Conservation (phyloP, 2,329 filamentous ascomycete species). For the Delphinella strobiligena region DNA sequence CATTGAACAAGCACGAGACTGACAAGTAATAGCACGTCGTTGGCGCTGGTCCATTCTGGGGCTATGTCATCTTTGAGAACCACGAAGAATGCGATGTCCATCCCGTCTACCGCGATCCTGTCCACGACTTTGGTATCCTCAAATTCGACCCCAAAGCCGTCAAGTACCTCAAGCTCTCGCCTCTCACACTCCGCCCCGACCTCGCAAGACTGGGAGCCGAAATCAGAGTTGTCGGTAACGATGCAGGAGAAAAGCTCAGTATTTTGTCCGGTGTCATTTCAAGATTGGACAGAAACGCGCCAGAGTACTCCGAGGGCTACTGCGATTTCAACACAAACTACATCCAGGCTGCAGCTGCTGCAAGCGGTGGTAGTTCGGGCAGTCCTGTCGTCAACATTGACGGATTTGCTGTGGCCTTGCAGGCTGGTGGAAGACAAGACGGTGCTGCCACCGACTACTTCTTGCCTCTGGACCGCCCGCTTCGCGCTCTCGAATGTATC, state of each 20-base stretch:
- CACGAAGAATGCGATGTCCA: conserved; percentile 93
- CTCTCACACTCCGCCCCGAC: conserved; percentile 71
- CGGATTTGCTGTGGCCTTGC: conserved; percentile 80
- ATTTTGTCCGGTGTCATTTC: conserved; percentile 97
- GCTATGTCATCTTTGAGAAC: conserved; percentile 96
- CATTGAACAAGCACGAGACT: neutral
- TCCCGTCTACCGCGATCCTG: conserved; percentile 93
- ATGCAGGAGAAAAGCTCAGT: conserved; percentile 95
- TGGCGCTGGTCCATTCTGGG: conserved; percentile 91
- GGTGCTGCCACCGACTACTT: conserved; percentile 98
- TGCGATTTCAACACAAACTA: conserved; percentile 96
- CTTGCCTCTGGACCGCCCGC: conserved; percentile 78
- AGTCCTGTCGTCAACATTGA: conserved; percentile 95
- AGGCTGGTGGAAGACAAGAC: conserved; percentile 87
- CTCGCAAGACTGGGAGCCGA: conserved; percentile 80
- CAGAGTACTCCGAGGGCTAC: conserved; percentile 95
- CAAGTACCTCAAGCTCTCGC: conserved; percentile 88
- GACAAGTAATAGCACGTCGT: conserved; percentile 58
- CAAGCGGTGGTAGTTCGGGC: conserved; percentile 94
- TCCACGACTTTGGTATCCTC: conserved; percentile 96
- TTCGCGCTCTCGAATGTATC: conserved; percentile 77
- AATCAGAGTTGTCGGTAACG: conserved; percentile 94
- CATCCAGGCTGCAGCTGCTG: conserved; percentile 94
- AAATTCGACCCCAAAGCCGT: conserved; percentile 92
- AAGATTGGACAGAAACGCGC: conserved; percentile 87